Conservation (phyloP, 2,329 filamentous ascomycete genomes). For the Fusarium ambrosium region DNA sequence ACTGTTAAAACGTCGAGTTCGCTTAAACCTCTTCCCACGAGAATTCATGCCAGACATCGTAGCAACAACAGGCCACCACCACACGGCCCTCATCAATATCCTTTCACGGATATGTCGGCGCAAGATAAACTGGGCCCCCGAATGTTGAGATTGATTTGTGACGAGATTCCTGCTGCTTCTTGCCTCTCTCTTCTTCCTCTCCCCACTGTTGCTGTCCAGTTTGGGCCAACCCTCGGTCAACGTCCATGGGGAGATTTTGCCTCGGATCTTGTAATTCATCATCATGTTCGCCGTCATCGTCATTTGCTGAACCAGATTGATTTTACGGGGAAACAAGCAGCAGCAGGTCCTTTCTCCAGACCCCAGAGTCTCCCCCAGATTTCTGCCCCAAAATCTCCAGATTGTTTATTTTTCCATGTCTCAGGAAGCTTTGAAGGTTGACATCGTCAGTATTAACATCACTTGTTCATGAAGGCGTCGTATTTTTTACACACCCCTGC, state of each 20-base stretch:
- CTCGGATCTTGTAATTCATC: conserved; percentile 7
- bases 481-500: conserved; percentile 22
- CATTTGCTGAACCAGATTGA: conserved; percentile 15
- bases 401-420: conserved; percentile 18
- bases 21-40: background rate
- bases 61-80: conserved; percentile 1
- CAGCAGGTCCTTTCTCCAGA: conserved; percentile 26
- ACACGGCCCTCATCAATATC: background rate
- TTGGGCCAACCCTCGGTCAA: conserved; percentile 27
- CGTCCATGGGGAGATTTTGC: conserved; percentile 24
- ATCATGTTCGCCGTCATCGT: conserved; percentile 6
- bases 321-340: conserved; percentile 27
- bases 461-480: background rate
- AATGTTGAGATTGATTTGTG: conserved; percentile 16
- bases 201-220: conserved; percentile 15
- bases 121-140: conserved; percentile 29
- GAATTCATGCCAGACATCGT: background rate
- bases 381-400: conserved; percentile 34
- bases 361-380: conserved; percentile 38
- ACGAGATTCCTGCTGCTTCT: conserved; percentile 27
- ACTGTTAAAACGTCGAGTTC: background rate
- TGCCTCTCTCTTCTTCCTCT: conserved; percentile 9
- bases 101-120: conserved; percentile 29
- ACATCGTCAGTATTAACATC: background rate
- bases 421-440: background rate